Base-by-base conservation (phyloP, 306 rosid species). In the Begonia loranthoides region DNA sequence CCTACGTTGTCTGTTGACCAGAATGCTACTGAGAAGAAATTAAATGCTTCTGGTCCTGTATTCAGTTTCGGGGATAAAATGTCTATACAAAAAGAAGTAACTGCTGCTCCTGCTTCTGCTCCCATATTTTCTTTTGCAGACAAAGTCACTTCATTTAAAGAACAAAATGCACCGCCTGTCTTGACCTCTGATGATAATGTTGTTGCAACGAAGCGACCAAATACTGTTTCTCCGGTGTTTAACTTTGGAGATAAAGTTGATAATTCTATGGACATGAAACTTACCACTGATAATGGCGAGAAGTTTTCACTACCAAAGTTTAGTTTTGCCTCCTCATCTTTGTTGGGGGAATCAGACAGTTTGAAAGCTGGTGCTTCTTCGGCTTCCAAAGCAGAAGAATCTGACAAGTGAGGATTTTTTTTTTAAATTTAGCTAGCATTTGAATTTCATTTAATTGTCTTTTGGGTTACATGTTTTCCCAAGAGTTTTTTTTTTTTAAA, bases 331-430 rank as follows among this genome's bases (percentile, higher is more conserved):
- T 45, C 68, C 15, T 41, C 71, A 13, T 54, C 80, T 41, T 46
- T 66, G 16, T 64, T 59, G 41, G 57, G 49, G 24, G 80, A 65
- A 60, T 62, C 76, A 45, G 46, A 50, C 13, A 56, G 53, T 51
- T 12, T 45, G 59, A 69, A 59, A 48, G 54, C 62, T 34, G 75
- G 63, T 45, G 62, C 67, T 60, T 44, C 62, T 70, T 73, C 66
- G 22, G 64, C 59, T 48, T 17, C 76, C 40, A 71, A 64, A 54
- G 62, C 63, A 7, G 87, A 62, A 70, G 70, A 47, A 71, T 70
- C 73, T 21, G 54, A 51, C 85, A 81, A 84, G 96, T 87, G 44
- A 62, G 75, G 66, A 63, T 39, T 49, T 36, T 36, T 28, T 24
- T 43, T 50, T 9, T 6, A 11, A 49, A 33, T 34, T 59, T 24